Percentiles rank a stretch among this genome's conserved stretches.
These are phyloP conservation scores for Fusarium coicis DNA, from an alignment of 2,329 filamentous ascomycete species.

Conservation along the genomic window DNA sequence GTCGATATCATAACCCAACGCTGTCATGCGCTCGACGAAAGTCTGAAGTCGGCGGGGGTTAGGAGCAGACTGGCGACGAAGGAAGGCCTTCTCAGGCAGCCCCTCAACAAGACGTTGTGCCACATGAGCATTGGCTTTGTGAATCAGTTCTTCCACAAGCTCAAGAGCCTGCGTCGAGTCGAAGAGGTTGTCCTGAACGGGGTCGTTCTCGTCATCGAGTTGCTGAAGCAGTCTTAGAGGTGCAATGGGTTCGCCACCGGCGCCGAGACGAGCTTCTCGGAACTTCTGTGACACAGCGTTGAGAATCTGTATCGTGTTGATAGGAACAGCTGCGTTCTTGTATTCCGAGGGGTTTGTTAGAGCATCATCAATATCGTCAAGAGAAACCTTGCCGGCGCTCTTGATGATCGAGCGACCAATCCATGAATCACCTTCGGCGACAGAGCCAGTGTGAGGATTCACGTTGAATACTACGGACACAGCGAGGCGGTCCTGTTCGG, in stretches of 20 bases:
- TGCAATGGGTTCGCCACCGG: slow-evolving; percentile 81
- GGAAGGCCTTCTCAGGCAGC: slow-evolving; percentile 90
- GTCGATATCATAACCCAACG: slow-evolving; percentile 90
- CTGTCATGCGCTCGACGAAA: slow-evolving; percentile 92
- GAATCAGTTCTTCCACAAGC: slow-evolving; percentile 92
- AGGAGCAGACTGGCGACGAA: slow-evolving; percentile 86
- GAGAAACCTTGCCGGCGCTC: slow-evolving; percentile 85
- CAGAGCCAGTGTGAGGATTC: slow-evolving; percentile 79
- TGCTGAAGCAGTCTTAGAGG: slow-evolving; percentile 91
- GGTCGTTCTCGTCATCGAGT: slow-evolving; percentile 97
- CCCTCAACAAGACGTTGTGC: slow-evolving; percentile 83
- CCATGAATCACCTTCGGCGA: slow-evolving; percentile 90
- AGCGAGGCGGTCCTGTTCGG: slow-evolving; percentile 89
- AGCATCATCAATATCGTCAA: slow-evolving; percentile 86
- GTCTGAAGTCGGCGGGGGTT: slow-evolving; percentile 89
- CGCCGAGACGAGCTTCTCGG: slow-evolving; percentile 85
- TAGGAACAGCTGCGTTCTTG: slow-evolving; percentile 72
- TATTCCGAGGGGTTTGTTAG: slow-evolving; percentile 72
- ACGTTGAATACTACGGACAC: slow-evolving; percentile 95
- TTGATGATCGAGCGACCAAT: slow-evolving; percentile 94
- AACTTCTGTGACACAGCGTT: slow-evolving; percentile 89
- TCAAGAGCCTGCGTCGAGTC: slow-evolving; percentile 90
- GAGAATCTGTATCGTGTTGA: slow-evolving; percentile 83
- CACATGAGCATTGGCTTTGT: slow-evolving; percentile 91
- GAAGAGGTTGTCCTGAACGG: slow-evolving; percentile 96